Evolutionary conservation across 2,329 filamentous ascomycete genomes (phyloP).

Genomic region (Chaetothyriales sp.): DNA sequence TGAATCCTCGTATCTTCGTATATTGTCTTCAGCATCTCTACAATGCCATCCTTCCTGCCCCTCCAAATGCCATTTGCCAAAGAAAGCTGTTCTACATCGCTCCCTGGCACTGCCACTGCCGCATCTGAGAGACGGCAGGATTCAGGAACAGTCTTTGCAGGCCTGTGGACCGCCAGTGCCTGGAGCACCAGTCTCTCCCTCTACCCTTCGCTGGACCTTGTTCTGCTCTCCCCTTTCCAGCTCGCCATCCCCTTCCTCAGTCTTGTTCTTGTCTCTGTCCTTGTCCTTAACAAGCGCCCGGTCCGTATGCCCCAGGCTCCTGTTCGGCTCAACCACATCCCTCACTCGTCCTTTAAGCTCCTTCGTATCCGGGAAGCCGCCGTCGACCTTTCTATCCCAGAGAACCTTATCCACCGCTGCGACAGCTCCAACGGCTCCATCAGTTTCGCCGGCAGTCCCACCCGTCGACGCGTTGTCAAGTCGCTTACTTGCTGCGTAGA

Average conservation of each 20-base stretch:
- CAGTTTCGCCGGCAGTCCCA: background rate
- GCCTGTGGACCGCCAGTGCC: background rate
- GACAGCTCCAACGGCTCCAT: constrained; percentile 14
- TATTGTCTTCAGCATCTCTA: background rate
- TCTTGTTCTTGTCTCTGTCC: too few relatives aligned
- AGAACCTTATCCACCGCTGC: constrained; percentile 48
- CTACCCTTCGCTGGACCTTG: background rate
- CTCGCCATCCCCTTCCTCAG: constrained; percentile 3
- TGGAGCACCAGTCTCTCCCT: background rate
- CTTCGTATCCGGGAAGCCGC: constrained; percentile 89
- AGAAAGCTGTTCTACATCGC: background rate
- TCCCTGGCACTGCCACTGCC: background rate
- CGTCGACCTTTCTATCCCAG: constrained; percentile 78
- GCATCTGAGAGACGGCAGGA: background rate
- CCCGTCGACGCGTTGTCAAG: background rate
- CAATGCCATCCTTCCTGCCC: background rate
- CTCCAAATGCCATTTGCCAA: background rate
- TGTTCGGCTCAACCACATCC: constrained; percentile 63
- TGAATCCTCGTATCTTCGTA: background rate
- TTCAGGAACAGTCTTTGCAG: background rate
- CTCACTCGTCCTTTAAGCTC: constrained; percentile 72
- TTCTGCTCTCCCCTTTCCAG: background rate
- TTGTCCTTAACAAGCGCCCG: constrained; percentile 26
- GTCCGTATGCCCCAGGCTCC: constrained; percentile 72
- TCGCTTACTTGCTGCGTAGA: constrained; percentile 14